These are phyloP conservation scores for Chlamydomonas incerta DNA, from an alignment of 139 green algal genomes.

Conservation along the genomic window DNA sequence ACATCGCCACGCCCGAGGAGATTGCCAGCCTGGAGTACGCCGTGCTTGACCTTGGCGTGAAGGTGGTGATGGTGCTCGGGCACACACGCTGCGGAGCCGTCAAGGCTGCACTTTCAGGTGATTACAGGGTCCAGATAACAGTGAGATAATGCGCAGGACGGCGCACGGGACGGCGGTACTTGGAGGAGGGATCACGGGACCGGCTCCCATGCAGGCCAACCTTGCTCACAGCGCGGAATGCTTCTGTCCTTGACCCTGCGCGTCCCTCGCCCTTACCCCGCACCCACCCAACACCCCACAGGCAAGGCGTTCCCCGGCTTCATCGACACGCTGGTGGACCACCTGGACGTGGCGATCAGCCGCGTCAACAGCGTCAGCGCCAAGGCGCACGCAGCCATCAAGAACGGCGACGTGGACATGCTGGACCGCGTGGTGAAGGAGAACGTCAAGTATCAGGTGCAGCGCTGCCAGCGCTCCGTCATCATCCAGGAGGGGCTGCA, in stretches of 20 bases:
- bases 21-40: constrained; percentile 50
- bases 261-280: too few species aligned
- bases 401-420: not conserved
- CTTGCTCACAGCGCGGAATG: too few species aligned
- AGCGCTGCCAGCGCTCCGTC: constrained; percentile 45
- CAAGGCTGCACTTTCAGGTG: constrained; percentile 45
- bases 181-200: too few species aligned
- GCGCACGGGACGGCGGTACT: too few species aligned
- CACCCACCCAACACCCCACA: not conserved
- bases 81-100: constrained; percentile 49
- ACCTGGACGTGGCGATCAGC: constrained; percentile 51
- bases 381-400: not conserved
- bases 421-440: constrained; percentile 44
- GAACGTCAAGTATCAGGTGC: constrained; percentile 52
- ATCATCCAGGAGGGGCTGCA: constrained; percentile 48
- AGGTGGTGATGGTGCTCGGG: constrained; percentile 48
- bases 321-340: constrained; percentile 52
- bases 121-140: not conserved
- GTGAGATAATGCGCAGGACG: not conserved
- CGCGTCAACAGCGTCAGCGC: constrained; percentile 4
- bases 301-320: constrained; percentile 57
- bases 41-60: constrained; percentile 46
- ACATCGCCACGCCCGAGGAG: constrained; percentile 49
- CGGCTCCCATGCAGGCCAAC: too few species aligned
- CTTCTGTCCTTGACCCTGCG: too few species aligned